A percentile compares a stretch with the other conserved stretches of the same genome.
Evolutionary conservation across 495 filamentous ascomycete genomes (phyloP).

Genomic region (Neurospora sp.): DNA sequence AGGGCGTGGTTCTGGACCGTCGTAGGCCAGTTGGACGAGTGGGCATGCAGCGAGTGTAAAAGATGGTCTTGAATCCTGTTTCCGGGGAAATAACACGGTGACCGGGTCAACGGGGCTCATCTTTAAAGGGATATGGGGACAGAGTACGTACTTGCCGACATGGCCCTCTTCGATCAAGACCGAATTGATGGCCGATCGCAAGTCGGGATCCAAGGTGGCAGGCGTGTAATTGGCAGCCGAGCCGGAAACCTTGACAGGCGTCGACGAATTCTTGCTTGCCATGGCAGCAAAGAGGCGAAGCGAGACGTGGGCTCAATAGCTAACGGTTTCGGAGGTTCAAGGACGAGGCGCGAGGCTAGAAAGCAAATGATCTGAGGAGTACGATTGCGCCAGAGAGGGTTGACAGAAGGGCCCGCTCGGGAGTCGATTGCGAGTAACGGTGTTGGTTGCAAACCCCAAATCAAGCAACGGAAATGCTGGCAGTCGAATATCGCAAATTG

Average conservation of each 20-base stretch:
- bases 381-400: neutral
- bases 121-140: neutral
- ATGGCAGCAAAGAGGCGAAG: slow-evolving; percentile 14
- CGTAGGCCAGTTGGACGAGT: slow-evolving; percentile 46
- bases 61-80: slow-evolving; percentile 47
- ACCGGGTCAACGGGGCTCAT: neutral
- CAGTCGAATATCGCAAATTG: neutral
- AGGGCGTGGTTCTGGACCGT: slow-evolving; percentile 41
- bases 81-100: neutral
- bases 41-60: slow-evolving; percentile 41
- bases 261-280: slow-evolving; percentile 33
- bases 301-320: neutral
- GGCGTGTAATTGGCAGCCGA: slow-evolving; percentile 40
- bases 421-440: neutral
- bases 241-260: slow-evolving; percentile 42
- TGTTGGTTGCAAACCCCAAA: neutral
- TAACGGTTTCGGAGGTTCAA: neutral
- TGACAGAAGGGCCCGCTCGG: neutral
- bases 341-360: neutral
- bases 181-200: slow-evolving; percentile 44
- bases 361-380: neutral
- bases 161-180: slow-evolving; percentile 38
- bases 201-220: slow-evolving; percentile 40
- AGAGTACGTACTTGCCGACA: slow-evolving; percentile 32
- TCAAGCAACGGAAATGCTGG: neutral